Evolutionary conservation across 352 stramenopile species (phyloP).

Genomic region (Globisporangium canariense): DNA sequence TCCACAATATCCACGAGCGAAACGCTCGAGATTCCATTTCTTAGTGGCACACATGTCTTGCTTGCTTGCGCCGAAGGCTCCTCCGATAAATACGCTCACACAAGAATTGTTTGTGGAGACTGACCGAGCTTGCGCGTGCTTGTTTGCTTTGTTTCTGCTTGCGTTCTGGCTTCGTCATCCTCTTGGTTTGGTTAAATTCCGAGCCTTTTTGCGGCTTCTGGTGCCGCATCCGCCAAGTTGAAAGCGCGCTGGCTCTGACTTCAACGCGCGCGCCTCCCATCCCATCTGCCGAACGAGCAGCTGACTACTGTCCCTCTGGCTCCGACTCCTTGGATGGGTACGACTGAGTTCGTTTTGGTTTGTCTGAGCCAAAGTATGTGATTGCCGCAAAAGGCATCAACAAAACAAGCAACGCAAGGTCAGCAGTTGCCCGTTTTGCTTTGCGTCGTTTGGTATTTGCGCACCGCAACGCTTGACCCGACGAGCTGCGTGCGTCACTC

Average conservation of each 20-base stretch:
- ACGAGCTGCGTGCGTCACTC: not conserved
- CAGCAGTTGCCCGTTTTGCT: not conserved
- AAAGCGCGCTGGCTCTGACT: not conserved
- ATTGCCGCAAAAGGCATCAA: not conserved
- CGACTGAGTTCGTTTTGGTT: not conserved
- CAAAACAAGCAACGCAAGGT: not conserved
- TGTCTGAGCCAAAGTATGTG: not conserved
- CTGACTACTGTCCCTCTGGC: conserved; percentile 11
- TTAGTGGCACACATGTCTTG: no score
- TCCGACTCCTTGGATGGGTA: conserved; percentile 11
- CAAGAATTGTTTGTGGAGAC: no score
- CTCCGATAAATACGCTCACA: no score
- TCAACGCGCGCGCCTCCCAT: not conserved
- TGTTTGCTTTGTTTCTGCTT: no score
- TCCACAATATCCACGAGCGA: not conserved
- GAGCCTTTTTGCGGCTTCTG: no score
- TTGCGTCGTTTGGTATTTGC: not conserved
- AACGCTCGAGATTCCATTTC: conserved; percentile 12
- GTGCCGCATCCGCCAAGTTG: no score
- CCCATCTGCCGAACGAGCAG: not conserved
- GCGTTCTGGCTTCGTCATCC: no score
- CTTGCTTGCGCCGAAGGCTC: no score
- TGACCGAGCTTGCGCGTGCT: no score
- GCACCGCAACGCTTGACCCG: not conserved
- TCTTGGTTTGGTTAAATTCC: no score